These are phyloP conservation scores for Penicillium sp. DNA, from an alignment of 2,329 filamentous ascomycete species.

Conservation along the genomic window DNA sequence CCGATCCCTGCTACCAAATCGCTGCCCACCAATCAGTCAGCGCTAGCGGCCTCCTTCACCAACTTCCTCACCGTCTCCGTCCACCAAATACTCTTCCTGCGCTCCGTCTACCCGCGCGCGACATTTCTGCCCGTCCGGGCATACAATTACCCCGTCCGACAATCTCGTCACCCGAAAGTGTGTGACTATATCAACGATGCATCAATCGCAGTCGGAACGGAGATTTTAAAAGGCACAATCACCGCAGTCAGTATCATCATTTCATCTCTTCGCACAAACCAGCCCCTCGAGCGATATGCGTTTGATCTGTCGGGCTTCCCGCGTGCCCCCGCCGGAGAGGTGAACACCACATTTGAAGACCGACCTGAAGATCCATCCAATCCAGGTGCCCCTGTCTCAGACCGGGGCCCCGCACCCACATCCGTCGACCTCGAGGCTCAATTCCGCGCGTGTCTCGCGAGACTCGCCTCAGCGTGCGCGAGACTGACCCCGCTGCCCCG, in stretches of 20 bases:
- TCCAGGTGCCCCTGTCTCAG: slow-evolving; percentile 29
- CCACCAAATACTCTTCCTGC: slow-evolving; percentile 84
- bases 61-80: slow-evolving; percentile 80
- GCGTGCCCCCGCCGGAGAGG: slow-evolving; percentile 48
- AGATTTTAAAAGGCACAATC: slow-evolving; percentile 65
- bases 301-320: slow-evolving; percentile 63
- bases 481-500: slow-evolving; percentile 46
- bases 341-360: slow-evolving; percentile 55
- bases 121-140: slow-evolving; percentile 79
- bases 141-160: slow-evolving; percentile 81
- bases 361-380: slow-evolving; percentile 38
- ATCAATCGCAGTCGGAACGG: slow-evolving; percentile 68
- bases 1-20: slow-evolving; percentile 44
- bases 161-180: slow-evolving; percentile 82
- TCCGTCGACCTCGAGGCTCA: slow-evolving; percentile 50
- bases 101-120: slow-evolving; percentile 72
- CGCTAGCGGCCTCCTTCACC: slow-evolving; percentile 69
- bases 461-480: slow-evolving; percentile 47
- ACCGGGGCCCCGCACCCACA: slow-evolving; percentile 32
- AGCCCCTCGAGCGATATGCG: slow-evolving; percentile 61
- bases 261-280: slow-evolving; percentile 52
- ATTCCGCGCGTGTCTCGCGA: slow-evolving; percentile 50
- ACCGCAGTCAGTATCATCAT: slow-evolving; percentile 60
- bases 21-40: slow-evolving; percentile 54
- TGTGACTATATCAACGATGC: slow-evolving; percentile 85